Evolutionary conservation across 345 rosid genomes (phyloP).

Genomic region (Luvunga scandens): DNA sequence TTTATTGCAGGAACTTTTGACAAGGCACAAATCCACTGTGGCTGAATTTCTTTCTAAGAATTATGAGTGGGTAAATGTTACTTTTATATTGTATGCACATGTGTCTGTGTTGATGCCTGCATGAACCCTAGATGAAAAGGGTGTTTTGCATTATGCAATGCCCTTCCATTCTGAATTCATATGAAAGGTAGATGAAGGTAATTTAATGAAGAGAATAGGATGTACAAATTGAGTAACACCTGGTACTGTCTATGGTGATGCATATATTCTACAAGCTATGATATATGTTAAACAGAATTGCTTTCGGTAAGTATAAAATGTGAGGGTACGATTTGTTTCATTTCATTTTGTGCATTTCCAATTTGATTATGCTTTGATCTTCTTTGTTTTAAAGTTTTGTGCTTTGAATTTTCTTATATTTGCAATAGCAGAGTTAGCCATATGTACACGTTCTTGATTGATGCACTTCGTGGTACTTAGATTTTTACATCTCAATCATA

Average conservation of each 20-base stretch:
- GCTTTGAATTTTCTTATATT: background rate
- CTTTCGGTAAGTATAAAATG: background rate
- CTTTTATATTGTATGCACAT: background rate
- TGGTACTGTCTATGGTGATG: background rate
- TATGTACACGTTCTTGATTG: background rate
- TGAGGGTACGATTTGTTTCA: background rate
- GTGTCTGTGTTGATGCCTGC: background rate
- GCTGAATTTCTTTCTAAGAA: conserved; percentile 90
- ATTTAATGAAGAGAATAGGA: background rate
- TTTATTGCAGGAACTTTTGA: conserved; percentile 77
- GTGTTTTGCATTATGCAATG: background rate
- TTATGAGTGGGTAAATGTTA: conserved; percentile 80
- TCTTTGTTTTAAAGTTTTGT: background rate
- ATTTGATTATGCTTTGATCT: background rate
- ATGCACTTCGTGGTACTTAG: background rate
- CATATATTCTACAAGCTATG: background rate
- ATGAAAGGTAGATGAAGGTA: background rate
- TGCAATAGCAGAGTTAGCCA: background rate
- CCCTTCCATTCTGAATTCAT: background rate
- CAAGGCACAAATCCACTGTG: conserved; percentile 98
- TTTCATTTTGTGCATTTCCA: background rate
- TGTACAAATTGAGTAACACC: background rate
- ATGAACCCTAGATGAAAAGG: background rate
- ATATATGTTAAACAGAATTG: background rate
- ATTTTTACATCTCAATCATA: background rate